These are phyloP conservation scores for Debaryomyces nepalensis DNA, from an alignment of 1,139 yeast genomes.

Conservation along the genomic window DNA sequence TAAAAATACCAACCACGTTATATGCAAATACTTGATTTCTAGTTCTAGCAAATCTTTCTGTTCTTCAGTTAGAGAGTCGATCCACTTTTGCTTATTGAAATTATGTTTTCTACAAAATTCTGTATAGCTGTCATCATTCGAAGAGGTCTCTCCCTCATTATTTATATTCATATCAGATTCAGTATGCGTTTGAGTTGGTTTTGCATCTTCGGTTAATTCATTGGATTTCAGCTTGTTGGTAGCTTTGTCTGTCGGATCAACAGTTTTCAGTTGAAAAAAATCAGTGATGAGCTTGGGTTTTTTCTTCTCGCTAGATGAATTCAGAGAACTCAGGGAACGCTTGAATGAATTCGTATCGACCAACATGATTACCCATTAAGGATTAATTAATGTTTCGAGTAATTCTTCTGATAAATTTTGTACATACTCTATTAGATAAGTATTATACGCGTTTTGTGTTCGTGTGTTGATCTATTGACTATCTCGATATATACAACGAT, in stretches of 20 bases:
- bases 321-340: background rate
- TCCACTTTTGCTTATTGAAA: slow-evolving; percentile 61
- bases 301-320: slow-evolving; percentile 6
- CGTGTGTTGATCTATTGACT: slow-evolving; percentile 4
- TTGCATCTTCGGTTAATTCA: slow-evolving; percentile 7
- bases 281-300: slow-evolving; percentile 27
- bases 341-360: background rate
- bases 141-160: slow-evolving; percentile 3
- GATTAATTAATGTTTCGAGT: too few species aligned
- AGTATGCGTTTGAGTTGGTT: too few species aligned
- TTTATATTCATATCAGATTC: background rate
- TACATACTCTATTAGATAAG: too few species aligned
- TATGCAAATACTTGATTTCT: slow-evolving; percentile 73
- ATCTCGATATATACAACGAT: background rate
- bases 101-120: slow-evolving; percentile 24
- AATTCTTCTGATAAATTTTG: too few species aligned
- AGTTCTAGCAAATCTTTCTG: slow-evolving; percentile 59
- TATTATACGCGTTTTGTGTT: slow-evolving; percentile 9
- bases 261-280: slow-evolving; percentile 25
- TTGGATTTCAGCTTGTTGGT: background rate
- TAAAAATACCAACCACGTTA: slow-evolving; percentile 75
- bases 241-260: background rate
- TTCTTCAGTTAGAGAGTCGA: slow-evolving; percentile 54
- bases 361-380: background rate
- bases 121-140: slow-evolving; percentile 15